Base-by-base conservation (phyloP, 2,329 filamentous ascomycete genomes). In the Cladophialophora chaetospira region DNA sequence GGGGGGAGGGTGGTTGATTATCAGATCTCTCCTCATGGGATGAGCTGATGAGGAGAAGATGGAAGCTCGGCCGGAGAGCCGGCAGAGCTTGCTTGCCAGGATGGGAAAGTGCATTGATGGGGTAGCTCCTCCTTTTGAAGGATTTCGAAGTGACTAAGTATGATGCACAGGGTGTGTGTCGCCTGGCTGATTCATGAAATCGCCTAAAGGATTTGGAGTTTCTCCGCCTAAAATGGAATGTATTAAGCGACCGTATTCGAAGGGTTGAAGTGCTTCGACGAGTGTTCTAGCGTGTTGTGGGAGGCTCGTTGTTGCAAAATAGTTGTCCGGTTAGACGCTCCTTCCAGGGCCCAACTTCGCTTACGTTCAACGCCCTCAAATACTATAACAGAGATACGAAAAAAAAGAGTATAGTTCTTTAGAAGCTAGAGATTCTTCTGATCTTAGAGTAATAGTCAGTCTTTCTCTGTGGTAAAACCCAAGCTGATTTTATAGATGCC, bases 1-100 rank as follows among this genome's bases (percentile, higher is more conserved):
- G 5, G 10, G 67, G 15, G 67, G 68, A 10, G 72, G 67, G 43
- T 78, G 75, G 73, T 63, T 73, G 58, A 69, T 75, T 51, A 66
- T 78, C 57, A 69, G 69, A 61, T 72, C 72, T 44, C 45, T 75
- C 11, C 42, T 57, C 26, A 28, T 46, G 48, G 48, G 25, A 2
- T 40, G 15, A 40, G 25, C 8, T n/a, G 38, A 23, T 15, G 23
- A 44, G 21, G 21, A 29, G 36, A 28, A 10, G 23, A 17, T 6
- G 36, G 28, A 29, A 31, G 33, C 26, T 11, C 17, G 26, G 43
- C 19, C 23, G 53, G 53, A 42, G 19, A 33, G 5, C 47, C 51
- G 42, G 51, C 29, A 47, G 10, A 19, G 28, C 44, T n/a, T n/a
- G 4, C 26, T 44, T 23, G n/a, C 42, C 42, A 28, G 10, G 42